phyloP scores from a whole-genome alignment of 805 yeast species.

The Ogataea nitratoaversa region DNA sequence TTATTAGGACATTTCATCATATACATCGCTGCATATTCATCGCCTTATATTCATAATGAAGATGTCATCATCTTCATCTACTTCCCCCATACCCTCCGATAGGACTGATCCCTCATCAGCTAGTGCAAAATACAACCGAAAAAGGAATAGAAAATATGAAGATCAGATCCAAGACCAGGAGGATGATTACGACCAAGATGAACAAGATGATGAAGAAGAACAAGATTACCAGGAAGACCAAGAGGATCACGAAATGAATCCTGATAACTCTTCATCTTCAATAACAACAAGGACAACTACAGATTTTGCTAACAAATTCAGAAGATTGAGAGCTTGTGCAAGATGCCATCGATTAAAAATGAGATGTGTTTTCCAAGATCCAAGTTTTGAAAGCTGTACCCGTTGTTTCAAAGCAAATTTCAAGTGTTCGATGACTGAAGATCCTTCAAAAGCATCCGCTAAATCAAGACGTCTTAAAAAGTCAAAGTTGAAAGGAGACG shows the following conservation, averaged over 20 bases:
- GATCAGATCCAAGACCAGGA: neutral
- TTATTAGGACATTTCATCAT: too few relatives aligned
- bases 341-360: conserved; percentile 50
- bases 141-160: neutral
- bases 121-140: neutral
- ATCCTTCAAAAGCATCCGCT: conserved; percentile 44
- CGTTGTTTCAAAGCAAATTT: conserved; percentile 42
- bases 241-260: neutral
- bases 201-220: neutral
- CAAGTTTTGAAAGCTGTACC: conserved; percentile 38
- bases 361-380: conserved; percentile 49
- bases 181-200: neutral
- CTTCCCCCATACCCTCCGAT: too few relatives aligned
- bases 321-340: conserved; percentile 50
- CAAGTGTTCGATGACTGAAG: conserved; percentile 45
- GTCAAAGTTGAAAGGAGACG: conserved; percentile 22
- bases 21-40: too few relatives aligned
- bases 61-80: too few relatives aligned
- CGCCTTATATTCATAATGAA: too few relatives aligned
- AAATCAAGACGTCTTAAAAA: conserved; percentile 32
- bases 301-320: conserved; percentile 41
- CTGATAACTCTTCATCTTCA: neutral
- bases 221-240: neutral
- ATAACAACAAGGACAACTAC: conserved; percentile 7
- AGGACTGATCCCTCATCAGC: too few relatives aligned